Conservation (phyloP, 2,329 filamentous ascomycete species). For the Neopestalotiopsis rosae region DNA sequence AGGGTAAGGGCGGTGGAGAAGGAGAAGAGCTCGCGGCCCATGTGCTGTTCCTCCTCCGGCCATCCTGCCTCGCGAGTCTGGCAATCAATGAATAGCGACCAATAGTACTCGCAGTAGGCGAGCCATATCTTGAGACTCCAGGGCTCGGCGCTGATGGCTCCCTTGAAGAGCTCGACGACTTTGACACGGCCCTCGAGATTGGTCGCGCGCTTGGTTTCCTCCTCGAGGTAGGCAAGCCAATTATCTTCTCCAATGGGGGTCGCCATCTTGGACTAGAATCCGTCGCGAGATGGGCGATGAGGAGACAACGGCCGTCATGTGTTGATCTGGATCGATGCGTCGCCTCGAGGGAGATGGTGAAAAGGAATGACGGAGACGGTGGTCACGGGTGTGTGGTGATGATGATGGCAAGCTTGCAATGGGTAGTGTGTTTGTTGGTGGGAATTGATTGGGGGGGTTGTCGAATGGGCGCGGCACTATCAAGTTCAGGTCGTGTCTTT, state of each 20-base stretch:
- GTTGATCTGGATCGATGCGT: not conserved
- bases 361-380: not conserved
- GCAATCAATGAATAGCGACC: slow-evolving; percentile 70
- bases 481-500: slow-evolving; percentile 1
- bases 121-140: slow-evolving; percentile 77
- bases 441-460: not conserved
- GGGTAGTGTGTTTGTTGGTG: not conserved
- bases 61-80: slow-evolving; percentile 61
- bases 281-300: slow-evolving; percentile 1
- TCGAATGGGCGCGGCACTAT: slow-evolving; percentile 1
- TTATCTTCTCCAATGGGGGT: slow-evolving; percentile 74
- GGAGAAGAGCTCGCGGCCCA: slow-evolving; percentile 75
- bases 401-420: not conserved
- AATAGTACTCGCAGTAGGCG: slow-evolving; percentile 79
- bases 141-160: slow-evolving; percentile 73
- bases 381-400: not conserved
- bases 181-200: slow-evolving; percentile 71
- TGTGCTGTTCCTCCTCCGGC: slow-evolving; percentile 70
- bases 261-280: slow-evolving; percentile 43
- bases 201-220: slow-evolving; percentile 65
- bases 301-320: slow-evolving; percentile 9
- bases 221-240: slow-evolving; percentile 80
- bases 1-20: slow-evolving; percentile 69
- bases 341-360: not conserved
- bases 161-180: slow-evolving; percentile 74